These are phyloP conservation scores for Trichoderma atroviride DNA, from an alignment of 2,329 filamentous ascomycete species.

Conservation along the genomic window DNA sequence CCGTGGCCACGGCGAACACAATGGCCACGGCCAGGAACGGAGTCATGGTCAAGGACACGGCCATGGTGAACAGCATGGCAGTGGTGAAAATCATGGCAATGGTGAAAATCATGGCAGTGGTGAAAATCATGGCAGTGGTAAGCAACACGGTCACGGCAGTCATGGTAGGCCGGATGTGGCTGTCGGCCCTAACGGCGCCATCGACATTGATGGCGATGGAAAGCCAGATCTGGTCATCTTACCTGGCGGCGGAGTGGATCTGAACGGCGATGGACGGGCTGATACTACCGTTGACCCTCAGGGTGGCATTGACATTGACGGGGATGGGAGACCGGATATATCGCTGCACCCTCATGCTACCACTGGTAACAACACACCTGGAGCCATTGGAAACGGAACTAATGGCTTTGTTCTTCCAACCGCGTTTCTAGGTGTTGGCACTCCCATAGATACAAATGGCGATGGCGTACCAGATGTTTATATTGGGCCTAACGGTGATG, in stretches of 20 bases:
- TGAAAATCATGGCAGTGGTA: too few relatives aligned
- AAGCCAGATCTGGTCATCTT: neutral
- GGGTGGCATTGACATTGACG: conserved; percentile 4
- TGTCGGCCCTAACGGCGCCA: neutral
- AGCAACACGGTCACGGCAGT: neutral
- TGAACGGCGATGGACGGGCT: conserved; percentile 4
- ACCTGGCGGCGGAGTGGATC: neutral
- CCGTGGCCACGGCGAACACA: too few relatives aligned
- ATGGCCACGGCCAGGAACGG: too few relatives aligned
- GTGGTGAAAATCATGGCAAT: too few relatives aligned
- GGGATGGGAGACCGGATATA: conserved; percentile 3
- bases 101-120: too few relatives aligned
- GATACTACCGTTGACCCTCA: neutral
- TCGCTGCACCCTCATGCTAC: neutral
- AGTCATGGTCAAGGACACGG: too few relatives aligned
- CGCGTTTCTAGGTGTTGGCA: neutral
- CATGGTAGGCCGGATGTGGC: conserved; percentile 14
- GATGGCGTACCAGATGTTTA: neutral
- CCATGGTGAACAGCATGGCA: too few relatives aligned
- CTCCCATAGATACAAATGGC: neutral
- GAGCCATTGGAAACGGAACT: neutral
- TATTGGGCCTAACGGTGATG: neutral
- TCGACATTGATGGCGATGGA: conserved; percentile 3
- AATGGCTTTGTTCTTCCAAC: neutral
- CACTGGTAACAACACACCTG: neutral